phyloP scores from a whole-genome alignment of 2,329 filamentous ascomycete genomes.

The Fusarium verticillioides region DNA sequence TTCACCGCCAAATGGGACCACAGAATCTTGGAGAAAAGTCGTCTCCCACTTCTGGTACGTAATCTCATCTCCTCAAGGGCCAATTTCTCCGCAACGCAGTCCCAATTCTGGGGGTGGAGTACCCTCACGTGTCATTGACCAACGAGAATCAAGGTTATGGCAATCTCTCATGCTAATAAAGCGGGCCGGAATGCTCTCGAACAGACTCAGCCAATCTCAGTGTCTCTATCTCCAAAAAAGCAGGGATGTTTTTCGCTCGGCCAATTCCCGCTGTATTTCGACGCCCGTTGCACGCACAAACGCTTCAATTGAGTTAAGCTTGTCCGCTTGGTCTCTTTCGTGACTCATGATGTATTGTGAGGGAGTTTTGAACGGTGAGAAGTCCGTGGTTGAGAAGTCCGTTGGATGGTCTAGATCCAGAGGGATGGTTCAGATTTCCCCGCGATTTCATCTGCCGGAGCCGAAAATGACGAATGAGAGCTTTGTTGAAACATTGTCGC shows the following conservation, averaged over 20 bases:
- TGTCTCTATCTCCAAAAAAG: not conserved
- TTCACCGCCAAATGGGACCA: not conserved
- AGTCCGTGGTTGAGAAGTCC: slow-evolving; percentile 2
- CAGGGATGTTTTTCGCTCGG: not conserved
- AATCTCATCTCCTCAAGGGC: not conserved
- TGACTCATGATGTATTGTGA: not conserved
- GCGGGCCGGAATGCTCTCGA: slow-evolving; percentile 16
- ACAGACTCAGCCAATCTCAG: not conserved
- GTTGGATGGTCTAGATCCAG: not conserved
- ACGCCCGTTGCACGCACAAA: not conserved
- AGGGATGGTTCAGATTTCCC: not conserved
- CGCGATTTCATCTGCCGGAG: not conserved
- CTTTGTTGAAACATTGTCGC: not conserved
- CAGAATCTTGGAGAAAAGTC: slow-evolving; percentile 19
- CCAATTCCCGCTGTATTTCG: not conserved
- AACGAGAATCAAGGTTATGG: not conserved
- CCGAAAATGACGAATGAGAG: not conserved
- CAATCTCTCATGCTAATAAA: slow-evolving; percentile 12
- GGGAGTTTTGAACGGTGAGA: not conserved
- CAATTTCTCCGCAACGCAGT: slow-evolving; percentile 17
- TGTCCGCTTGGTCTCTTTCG: not conserved
- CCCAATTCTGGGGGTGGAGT: slow-evolving; percentile 16
- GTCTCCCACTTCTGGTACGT: not conserved
- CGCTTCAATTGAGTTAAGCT: not conserved
- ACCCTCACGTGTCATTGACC: not conserved